These are phyloP conservation scores for Lotus japonicus DNA, from an alignment of 306 rosid genomes.

Conservation along the genomic window DNA sequence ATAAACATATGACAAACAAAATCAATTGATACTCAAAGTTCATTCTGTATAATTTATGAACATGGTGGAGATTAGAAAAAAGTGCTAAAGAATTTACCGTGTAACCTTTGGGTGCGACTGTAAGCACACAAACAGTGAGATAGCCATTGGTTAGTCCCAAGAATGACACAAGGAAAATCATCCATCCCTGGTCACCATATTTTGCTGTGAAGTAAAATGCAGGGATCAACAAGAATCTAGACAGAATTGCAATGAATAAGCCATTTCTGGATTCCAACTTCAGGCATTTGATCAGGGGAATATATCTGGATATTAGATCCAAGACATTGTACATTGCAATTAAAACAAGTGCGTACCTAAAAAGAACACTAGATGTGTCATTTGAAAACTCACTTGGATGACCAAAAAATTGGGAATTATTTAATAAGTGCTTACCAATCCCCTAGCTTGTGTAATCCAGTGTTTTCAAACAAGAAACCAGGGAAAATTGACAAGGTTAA, in stretches of 20 bases:
- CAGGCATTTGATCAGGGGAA: conserved; percentile 44
- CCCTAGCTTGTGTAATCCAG: conserved; percentile 64
- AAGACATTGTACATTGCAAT: conserved; percentile 44
- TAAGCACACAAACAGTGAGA: conserved; percentile 66
- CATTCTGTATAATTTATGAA: background rate
- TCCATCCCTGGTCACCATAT: conserved; percentile 77
- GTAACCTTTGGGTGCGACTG: conserved; percentile 63
- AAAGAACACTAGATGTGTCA: background rate
- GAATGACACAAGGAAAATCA: conserved; percentile 61
- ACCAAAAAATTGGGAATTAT: background rate
- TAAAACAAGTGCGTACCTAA: conserved; percentile 71
- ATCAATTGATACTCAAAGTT: background rate
- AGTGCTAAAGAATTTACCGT: conserved; percentile 30
- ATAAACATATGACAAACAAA: background rate
- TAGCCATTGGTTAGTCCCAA: conserved; percentile 68
- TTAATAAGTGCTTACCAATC: conserved; percentile 35
- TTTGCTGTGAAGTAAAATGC: conserved; percentile 74
- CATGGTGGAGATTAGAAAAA: background rate
- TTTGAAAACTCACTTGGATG: background rate
- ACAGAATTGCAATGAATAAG: conserved; percentile 34
- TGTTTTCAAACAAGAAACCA: conserved; percentile 72
- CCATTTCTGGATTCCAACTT: conserved; percentile 64
- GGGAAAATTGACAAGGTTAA: conserved; percentile 72
- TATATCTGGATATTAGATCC: conserved; percentile 57
- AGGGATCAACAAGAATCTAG: conserved; percentile 56